Percentiles rank a stretch among this genome's conserved stretches.
These are phyloP conservation scores for Lichtheimia hyalospora DNA, from an alignment of 371 early-diverging fungal genomes.

Conservation along the genomic window DNA sequence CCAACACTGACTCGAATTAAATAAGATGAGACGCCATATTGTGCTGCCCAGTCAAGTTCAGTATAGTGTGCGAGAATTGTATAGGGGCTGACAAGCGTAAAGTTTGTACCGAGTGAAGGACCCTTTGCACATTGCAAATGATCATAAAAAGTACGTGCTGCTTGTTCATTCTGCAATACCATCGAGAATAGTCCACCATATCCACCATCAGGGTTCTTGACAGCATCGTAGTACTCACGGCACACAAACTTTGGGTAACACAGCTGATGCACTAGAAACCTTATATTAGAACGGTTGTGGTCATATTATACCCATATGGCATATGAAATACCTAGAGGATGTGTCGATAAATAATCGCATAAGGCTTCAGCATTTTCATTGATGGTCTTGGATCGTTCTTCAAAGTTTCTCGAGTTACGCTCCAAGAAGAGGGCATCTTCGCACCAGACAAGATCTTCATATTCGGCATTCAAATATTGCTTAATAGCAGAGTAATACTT, in stretches of 20 bases:
- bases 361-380: slow-evolving; percentile 81
- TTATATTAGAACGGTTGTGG: neutral
- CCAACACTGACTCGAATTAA: slow-evolving; percentile 92
- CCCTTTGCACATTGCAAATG: slow-evolving; percentile 82
- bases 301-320: neutral
- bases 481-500: slow-evolving; percentile 58
- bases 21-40: slow-evolving; percentile 76
- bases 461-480: slow-evolving; percentile 49
- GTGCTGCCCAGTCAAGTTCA: slow-evolving; percentile 90
- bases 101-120: slow-evolving; percentile 95
- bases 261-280: slow-evolving; percentile 61
- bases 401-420: slow-evolving; percentile 90
- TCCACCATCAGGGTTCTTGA: slow-evolving; percentile 64
- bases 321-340: slow-evolving; percentile 57
- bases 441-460: slow-evolving; percentile 86
- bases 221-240: slow-evolving; percentile 63
- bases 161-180: slow-evolving; percentile 58
- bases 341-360: slow-evolving; percentile 66
- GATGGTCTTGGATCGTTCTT: slow-evolving; percentile 67
- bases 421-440: slow-evolving; percentile 95
- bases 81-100: slow-evolving; percentile 93
- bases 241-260: slow-evolving; percentile 86
- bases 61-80: slow-evolving; percentile 92
- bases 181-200: slow-evolving; percentile 92
- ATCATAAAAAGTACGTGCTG: slow-evolving; percentile 82